Conservation (phyloP, 805 yeast genomes). For the Saccharomyces paradoxus region DNA sequence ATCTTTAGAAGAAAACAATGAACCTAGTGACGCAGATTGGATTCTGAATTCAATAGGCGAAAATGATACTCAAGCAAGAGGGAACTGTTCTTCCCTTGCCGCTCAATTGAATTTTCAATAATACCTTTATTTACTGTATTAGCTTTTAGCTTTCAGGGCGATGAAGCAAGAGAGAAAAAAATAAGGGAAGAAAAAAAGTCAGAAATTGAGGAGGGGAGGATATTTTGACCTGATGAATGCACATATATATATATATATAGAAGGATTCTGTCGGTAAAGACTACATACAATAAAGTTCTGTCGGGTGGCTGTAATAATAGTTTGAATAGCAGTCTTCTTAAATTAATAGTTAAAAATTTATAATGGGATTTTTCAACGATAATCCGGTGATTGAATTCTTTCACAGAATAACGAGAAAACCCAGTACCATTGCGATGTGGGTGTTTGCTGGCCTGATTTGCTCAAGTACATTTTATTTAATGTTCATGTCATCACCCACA, state of each 20-base stretch:
- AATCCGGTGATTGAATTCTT: constrained; percentile 23
- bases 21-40: neutral
- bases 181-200: neutral
- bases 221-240: neutral
- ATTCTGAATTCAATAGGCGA: neutral
- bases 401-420: constrained; percentile 18
- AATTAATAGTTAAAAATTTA: neutral
- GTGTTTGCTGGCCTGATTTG: constrained; percentile 25
- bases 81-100: neutral
- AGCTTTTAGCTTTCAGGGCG: neutral
- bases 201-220: constrained; percentile 1
- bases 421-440: constrained; percentile 27
- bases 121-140: neutral
- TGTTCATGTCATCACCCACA: constrained; percentile 7
- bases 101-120: neutral
- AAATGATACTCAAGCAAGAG: neutral
- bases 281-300: neutral
- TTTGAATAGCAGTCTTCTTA: neutral
- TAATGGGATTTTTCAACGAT: constrained; percentile 24
- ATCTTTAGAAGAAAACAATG: neutral
- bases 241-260: neutral
- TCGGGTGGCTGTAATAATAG: neutral
- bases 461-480: constrained; percentile 19
- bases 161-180: neutral
- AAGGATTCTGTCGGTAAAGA: no score